Evolutionary conservation across 805 yeast genomes (phyloP), one percentile per base, ranked within the genome.

Genomic region (Alloascoidea africana): DNA sequence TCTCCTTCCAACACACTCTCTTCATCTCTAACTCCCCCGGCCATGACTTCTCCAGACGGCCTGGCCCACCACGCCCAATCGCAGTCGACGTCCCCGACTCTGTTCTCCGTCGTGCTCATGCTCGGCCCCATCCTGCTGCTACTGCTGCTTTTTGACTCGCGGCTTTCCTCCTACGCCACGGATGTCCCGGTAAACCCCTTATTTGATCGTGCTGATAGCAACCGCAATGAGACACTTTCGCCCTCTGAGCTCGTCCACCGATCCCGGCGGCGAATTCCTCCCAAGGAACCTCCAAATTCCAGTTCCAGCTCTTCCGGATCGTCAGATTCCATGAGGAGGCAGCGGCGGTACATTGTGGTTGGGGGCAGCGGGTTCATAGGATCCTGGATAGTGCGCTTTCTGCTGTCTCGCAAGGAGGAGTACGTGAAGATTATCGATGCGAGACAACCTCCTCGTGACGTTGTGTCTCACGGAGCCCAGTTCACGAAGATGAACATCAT

Each of bases 351-450:
- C 38, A 36, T 52, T 11, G 37, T 52, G n/a, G 42, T 46, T 4
- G 55, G 56, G 1, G 57, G 55, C 15, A 39, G 46, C n/a, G 56
- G 56, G 5, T 52, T 50, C 35, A 23, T 42, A 17, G 57, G 57
- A 4, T 46, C 56, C 3, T 52, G 57, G 57, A 41, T 52, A 11
- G 50, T 45, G 17, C 44, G 57, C 5, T 52, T 48, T 33, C 43
- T 52, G 18, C 33, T 49, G 14, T 44, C 49, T 5, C 46, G 57
- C 2, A 46, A 46, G 4, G 53, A 51, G 14, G 32, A 17, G 11
- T 36, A 41, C 8, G 46, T 51, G n/a, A 34, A 37, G 17, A 18
- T 50, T 2, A 23, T 51, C 3, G 56, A 52, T 38, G 42, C 40
- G 4, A 19, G 27, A 8, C 42, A 38, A 5, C 52, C 52, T 4